These are phyloP conservation scores for Cordyceps pruinosa DNA, from an alignment of 2,329 filamentous ascomycete species.

Conservation along the genomic window DNA sequence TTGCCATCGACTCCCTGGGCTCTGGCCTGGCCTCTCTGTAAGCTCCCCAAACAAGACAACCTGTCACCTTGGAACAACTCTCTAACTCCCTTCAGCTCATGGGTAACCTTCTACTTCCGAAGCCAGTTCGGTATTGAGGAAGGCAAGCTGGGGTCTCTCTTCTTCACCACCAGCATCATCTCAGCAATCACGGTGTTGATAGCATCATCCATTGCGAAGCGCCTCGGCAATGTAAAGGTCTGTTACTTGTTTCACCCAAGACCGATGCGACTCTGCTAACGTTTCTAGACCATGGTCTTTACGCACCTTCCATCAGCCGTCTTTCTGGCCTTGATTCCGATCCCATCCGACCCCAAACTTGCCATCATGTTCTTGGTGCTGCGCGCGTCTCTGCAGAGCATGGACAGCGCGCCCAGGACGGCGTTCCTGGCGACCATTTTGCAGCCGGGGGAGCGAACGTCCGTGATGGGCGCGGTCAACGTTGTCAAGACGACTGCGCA, in stretches of 20 bases:
- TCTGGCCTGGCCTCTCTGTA: conserved; percentile 61
- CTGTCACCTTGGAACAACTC: neutral
- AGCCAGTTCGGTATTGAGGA: conserved; percentile 41
- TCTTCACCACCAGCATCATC: conserved; percentile 47
- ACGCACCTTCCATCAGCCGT: conserved; percentile 64
- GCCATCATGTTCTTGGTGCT: conserved; percentile 55
- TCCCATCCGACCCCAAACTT: conserved; percentile 45
- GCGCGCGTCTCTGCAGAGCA: conserved; percentile 55
- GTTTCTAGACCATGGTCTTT: conserved; percentile 60
- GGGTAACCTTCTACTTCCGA: conserved; percentile 53
- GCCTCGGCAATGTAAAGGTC: conserved; percentile 57
- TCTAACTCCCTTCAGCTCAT: conserved; percentile 31
- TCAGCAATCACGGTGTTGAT: conserved; percentile 45
- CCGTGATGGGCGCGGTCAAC: conserved; percentile 64
- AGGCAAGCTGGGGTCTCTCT: conserved; percentile 45
- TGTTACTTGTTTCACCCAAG: conserved; percentile 22
- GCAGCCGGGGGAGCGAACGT: conserved; percentile 58
- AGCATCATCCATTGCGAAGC: conserved; percentile 47
- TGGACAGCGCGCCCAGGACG: conserved; percentile 64
- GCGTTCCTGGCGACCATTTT: conserved; percentile 64
- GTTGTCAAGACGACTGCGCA: conserved; percentile 60
- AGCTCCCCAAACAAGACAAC: conserved; percentile 22
- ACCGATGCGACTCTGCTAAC: neutral
- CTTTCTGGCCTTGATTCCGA: conserved; percentile 55
- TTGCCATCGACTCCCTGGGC: conserved; percentile 62